These are phyloP conservation scores for Penicillium brasilianum DNA, from an alignment of 2,329 filamentous ascomycete species.

Conservation along the genomic window DNA sequence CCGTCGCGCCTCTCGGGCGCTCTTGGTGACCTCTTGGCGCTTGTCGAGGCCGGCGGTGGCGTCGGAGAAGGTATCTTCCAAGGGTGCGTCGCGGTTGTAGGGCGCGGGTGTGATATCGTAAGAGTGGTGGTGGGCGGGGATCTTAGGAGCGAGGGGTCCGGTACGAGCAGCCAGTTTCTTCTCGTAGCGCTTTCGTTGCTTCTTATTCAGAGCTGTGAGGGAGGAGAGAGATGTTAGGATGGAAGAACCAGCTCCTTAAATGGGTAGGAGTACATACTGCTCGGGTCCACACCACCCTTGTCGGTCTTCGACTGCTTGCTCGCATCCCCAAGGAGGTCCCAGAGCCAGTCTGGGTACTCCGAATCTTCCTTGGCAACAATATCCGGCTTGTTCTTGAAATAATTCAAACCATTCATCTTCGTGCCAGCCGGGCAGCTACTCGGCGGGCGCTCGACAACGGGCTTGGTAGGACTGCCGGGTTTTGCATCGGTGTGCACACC, in stretches of 20 bases:
- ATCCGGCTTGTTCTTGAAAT: constrained; percentile 54
- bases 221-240: constrained; percentile 2
- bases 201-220: constrained; percentile 51
- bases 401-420: constrained; percentile 50
- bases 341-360: constrained; percentile 56
- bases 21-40: constrained; percentile 50
- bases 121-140: constrained; percentile 53
- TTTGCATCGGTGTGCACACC: constrained; percentile 36
- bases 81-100: constrained; percentile 36
- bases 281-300: constrained; percentile 46
- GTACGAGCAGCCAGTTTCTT: constrained; percentile 53
- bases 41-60: constrained; percentile 45
- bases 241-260: background rate
- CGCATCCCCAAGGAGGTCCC: constrained; percentile 49
- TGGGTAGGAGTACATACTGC: constrained; percentile 39
- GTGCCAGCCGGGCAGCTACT: constrained; percentile 50
- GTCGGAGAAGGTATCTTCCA: constrained; percentile 35
- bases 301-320: constrained; percentile 39
- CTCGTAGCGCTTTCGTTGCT: constrained; percentile 53
- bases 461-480: constrained; percentile 35
- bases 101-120: constrained; percentile 50
- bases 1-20: constrained; percentile 50
- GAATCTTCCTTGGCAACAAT: constrained; percentile 52
- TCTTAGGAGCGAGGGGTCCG: constrained; percentile 44
- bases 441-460: constrained; percentile 35